Evolutionary conservation across 108 stramenopile species (phyloP).

Genomic region (Fistulifera solaris): DNA sequence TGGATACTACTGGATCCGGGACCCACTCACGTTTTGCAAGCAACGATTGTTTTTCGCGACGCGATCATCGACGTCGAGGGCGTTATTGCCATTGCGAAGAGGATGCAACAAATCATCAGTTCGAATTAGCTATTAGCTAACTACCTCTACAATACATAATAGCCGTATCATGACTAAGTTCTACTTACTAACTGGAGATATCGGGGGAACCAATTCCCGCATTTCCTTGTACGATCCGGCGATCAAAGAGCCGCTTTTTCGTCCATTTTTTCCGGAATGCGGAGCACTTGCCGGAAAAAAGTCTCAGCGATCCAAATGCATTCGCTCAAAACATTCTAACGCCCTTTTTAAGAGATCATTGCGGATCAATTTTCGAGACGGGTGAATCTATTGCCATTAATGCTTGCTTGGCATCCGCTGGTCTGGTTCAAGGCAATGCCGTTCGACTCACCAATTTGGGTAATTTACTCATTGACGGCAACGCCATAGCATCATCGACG

Average conservation of each 20-base stretch:
- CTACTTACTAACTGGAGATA: slow-evolving; percentile 77
- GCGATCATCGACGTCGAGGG: no score
- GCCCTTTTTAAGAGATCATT: slow-evolving; percentile 21
- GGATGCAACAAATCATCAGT: no score
- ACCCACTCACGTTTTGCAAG: no score
- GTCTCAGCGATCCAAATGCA: slow-evolving; percentile 4
- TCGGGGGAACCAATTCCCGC: slow-evolving; percentile 89
- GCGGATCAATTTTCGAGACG: slow-evolving; percentile 23
- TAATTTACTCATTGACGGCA: slow-evolving; percentile 51
- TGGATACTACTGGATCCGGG: no score
- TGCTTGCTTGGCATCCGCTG: slow-evolving; percentile 87
- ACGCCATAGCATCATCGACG: slow-evolving; percentile 40
- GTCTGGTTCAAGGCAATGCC: slow-evolving; percentile 78
- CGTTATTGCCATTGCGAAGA: no score
- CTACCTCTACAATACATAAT: no score
- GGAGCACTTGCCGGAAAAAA: slow-evolving; percentile 16
- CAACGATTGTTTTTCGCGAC: no score
- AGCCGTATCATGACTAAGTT: not conserved
- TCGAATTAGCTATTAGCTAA: no score
- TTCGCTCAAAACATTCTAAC: slow-evolving; percentile 1
- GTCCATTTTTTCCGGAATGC: slow-evolving; percentile 51
- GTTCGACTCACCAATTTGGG: slow-evolving; percentile 78
- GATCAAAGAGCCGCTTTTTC: slow-evolving; percentile 21
- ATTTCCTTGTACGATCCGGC: slow-evolving; percentile 53
- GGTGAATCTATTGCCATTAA: slow-evolving; percentile 29